Evolutionary conservation across 805 yeast species (phyloP).

Genomic region (Candida multigemmis): DNA sequence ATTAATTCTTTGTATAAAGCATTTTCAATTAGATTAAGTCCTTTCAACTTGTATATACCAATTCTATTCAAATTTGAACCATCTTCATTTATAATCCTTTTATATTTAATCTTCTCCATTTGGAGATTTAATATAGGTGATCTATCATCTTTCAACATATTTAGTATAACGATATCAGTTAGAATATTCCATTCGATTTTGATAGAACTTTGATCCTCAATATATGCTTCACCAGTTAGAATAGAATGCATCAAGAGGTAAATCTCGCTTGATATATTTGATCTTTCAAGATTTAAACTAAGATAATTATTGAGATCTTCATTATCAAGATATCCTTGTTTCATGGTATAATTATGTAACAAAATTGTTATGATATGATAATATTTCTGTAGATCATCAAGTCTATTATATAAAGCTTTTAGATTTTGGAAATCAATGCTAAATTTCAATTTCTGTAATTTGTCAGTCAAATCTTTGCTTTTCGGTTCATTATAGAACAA

Average conservation of each 20-base stretch:
- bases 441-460: constrained; percentile 56
- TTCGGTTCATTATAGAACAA: constrained; percentile 70
- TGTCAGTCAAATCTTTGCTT: constrained; percentile 45
- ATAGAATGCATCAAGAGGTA: constrained; percentile 26
- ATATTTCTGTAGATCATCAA: constrained; percentile 42
- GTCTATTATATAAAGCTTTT: constrained; percentile 35
- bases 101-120: constrained; percentile 23
- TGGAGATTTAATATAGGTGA: constrained; percentile 29
- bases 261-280: constrained; percentile 23
- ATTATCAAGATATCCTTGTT: constrained; percentile 41
- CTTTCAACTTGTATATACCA: constrained; percentile 28
- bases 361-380: constrained; percentile 31
- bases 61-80: constrained; percentile 30
- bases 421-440: constrained; percentile 65
- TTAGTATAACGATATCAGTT: constrained; percentile 31
- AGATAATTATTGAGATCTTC: constrained; percentile 36
- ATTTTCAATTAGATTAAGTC: constrained; percentile 21
- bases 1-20: constrained; percentile 24
- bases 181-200: constrained; percentile 24
- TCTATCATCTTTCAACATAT: constrained; percentile 32
- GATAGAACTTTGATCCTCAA: constrained; percentile 8
- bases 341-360: constrained; percentile 38
- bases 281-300: constrained; percentile 23
- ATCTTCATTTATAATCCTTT: constrained; percentile 25
- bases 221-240: constrained; percentile 21